These are phyloP conservation scores for Leavenworthia alabamica DNA, from an alignment of 345 rosid genomes.

Conservation along the genomic window DNA sequence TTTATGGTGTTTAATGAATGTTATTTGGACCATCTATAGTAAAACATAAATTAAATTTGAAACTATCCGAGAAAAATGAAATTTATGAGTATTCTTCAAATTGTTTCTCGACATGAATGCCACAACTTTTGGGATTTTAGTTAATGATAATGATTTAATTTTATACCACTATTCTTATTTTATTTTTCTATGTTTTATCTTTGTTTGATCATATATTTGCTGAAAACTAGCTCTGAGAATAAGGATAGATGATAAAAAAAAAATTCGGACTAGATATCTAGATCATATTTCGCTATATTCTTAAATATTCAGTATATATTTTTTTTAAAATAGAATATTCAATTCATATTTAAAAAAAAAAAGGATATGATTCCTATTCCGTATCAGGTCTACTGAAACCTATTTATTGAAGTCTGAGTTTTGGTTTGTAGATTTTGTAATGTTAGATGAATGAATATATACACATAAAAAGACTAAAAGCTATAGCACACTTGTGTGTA, in stretches of 20 bases:
- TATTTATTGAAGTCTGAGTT: not conserved
- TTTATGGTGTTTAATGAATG: not conserved
- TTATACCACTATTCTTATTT: not conserved
- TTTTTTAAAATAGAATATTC: no score
- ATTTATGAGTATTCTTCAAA: not conserved
- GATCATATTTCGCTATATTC: no score
- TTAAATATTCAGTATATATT: no score
- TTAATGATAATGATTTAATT: not conserved
- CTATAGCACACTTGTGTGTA: not conserved
- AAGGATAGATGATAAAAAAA: no score
- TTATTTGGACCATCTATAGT: not conserved
- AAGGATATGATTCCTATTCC: no score
- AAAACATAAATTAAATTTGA: not conserved
- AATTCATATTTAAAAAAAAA: no score
- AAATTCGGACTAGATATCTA: no score
- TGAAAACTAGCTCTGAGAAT: no score
- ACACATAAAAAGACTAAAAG: not conserved
- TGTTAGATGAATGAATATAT: not conserved
- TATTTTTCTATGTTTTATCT: not conserved
- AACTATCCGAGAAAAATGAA: constrained; percentile 9
- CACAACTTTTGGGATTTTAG: constrained; percentile 13
- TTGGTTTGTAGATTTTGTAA: not conserved
- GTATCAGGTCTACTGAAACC: no score
- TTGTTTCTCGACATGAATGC: constrained; percentile 14
- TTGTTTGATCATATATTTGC: no score